Base-by-base conservation (phyloP, 2,329 filamentous ascomycete genomes). In the Hymenoscyphus linearis region DNA sequence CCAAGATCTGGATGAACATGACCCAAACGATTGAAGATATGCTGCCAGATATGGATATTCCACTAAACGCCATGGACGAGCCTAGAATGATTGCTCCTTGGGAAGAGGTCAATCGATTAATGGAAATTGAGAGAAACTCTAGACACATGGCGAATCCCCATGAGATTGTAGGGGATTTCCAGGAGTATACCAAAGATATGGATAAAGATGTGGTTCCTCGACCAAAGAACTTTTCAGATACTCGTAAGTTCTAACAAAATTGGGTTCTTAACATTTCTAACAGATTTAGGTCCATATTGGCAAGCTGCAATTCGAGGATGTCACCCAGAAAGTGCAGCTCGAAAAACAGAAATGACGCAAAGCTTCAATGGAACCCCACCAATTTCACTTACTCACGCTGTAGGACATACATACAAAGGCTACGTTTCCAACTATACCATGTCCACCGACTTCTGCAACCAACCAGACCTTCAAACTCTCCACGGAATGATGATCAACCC, bases 11-110 rank as follows among this genome's bases (percentile, higher is more conserved):
- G 67, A 64, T 67, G 31, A 70, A 71, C 34, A 67, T 74, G 69
- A 65, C 71, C 1, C 47, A 66, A 44, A 73, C 22, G 67, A 80
- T 85, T 35, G 79, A 80, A 44, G 68, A 76, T 22, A 74, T 79
- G 57, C 71, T 88, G 27, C 85, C 85, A 2, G 84, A 88, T 66
- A 80, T 88, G 68, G 84, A 87, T 68, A 85, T 88, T 74, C 80
- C 84, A 10, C 81, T 87, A 73, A 88, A 88, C 69, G 78, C 80
- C 57, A 80, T 85, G 76, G 85, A 87, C 70, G 84, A 88, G 71
- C 79, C 85, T 13, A 77, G 85, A n/a, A 73, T 88, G 22, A 72
- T 87, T 34, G 81, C 84, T 1, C 78, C 82, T 7, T 84, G 79
- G 74, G 80, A 86, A 54, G 76, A 69, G 10, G 78, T 87, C 44